These are phyloP conservation scores for Tilletia indica DNA, from an alignment of 1,284 basidiomycete genomes.

Conservation along the genomic window DNA sequence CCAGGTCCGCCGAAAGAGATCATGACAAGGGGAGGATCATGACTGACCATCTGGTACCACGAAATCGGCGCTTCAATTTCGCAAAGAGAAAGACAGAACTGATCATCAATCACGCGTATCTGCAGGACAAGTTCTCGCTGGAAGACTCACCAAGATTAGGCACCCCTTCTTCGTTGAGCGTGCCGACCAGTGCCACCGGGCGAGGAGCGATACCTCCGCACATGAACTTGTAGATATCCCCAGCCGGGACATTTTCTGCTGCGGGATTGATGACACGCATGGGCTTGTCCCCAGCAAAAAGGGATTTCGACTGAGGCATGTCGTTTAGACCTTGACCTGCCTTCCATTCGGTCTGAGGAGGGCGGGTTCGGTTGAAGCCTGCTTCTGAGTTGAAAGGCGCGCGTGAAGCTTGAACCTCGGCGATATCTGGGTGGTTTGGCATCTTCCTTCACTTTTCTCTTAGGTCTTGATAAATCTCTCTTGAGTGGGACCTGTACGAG, in stretches of 20 bases:
- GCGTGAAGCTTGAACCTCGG: neutral
- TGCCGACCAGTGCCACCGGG: slow-evolving; percentile 43
- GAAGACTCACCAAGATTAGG: slow-evolving; percentile 29
- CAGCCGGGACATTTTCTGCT: slow-evolving; percentile 32
- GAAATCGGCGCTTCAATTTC: slow-evolving; percentile 30
- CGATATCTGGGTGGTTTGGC: slow-evolving; percentile 1
- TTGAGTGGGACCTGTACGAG: too few species aligned
- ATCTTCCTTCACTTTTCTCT: neutral
- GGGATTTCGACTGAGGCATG: neutral
- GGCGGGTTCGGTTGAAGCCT: neutral
- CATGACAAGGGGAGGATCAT: slow-evolving; percentile 46
- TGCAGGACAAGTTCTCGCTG: neutral
- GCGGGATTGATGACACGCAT: slow-evolving; percentile 34
- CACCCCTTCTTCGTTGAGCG: slow-evolving; percentile 33
- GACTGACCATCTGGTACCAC: slow-evolving; percentile 48
- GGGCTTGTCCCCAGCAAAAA: slow-evolving; percentile 22
- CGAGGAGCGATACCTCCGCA: slow-evolving; percentile 41
- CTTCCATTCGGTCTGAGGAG: slow-evolving; percentile 15
- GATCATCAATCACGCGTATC: neutral
- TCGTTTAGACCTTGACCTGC: slow-evolving; percentile 13
- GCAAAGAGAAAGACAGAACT: neutral
- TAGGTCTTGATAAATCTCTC: too few species aligned
- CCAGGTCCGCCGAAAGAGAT: slow-evolving; percentile 39
- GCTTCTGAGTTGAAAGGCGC: neutral
- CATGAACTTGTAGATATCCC: slow-evolving; percentile 43